Conservation (phyloP, 192 early-diverging fungal genomes). For the Entomortierella chlamydospora region DNA sequence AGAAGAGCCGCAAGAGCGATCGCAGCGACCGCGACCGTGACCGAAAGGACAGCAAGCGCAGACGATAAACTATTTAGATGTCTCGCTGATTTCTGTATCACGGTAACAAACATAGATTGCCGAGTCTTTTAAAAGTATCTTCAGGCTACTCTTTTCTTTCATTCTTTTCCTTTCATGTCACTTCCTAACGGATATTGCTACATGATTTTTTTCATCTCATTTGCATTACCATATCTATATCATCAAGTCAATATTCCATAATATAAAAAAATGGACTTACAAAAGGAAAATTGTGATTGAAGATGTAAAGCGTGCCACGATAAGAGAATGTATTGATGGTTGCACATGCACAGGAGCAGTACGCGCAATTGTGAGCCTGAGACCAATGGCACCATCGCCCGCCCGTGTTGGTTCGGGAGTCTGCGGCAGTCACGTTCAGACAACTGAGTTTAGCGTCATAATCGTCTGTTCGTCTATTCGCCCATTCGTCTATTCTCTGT, state of each 20-base stretch:
- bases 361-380: no score
- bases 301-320: no score
- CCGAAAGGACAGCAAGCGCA: conserved; percentile 49
- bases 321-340: no score
- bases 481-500: no score
- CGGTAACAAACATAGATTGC: no score
- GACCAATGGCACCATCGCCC: no score
- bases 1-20: conserved; percentile 49
- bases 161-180: not conserved
- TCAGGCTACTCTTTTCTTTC: not conserved
- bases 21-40: conserved; percentile 40
- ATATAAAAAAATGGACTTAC: not conserved
- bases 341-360: no score
- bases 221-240: no score
- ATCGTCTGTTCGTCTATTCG: no score
- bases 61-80: conserved; percentile 3
- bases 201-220: not conserved
- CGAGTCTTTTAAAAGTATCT: not conserved
- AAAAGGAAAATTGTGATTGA: not conserved
- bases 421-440: not conserved
- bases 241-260: no score
- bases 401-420: not conserved
- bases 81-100: not conserved
- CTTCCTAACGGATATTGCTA: not conserved
- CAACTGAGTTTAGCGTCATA: no score